A percentile compares a stretch with the other conserved stretches of the same genome.
Conservation (phyloP, 306 rosid species). For the Datisca glomerata region DNA sequence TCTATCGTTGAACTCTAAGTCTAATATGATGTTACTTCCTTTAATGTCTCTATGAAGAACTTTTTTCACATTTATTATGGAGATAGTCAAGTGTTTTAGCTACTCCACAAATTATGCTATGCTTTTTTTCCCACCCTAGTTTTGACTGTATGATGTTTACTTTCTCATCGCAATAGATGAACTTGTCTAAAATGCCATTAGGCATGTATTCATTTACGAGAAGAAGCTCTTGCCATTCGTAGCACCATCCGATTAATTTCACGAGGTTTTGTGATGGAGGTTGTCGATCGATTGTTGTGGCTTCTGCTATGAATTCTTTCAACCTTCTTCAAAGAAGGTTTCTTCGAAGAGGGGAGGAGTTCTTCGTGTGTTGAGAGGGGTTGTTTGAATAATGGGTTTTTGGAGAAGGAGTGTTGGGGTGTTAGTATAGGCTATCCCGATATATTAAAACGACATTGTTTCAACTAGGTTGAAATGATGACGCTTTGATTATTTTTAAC, state of each 20-base stretch:
- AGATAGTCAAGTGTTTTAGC: constrained; percentile 9
- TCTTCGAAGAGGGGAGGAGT: too few species aligned
- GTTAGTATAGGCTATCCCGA: too few species aligned
- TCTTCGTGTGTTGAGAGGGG: too few species aligned
- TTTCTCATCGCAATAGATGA: not conserved
- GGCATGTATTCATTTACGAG: constrained; percentile 9
- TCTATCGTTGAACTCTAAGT: constrained; percentile 3
- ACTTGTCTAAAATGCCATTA: constrained; percentile 2
- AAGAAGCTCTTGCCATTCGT: constrained; percentile 1
- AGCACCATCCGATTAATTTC: constrained; percentile 6
- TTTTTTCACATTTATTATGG: constrained; percentile 4
- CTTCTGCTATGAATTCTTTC: constrained; percentile 9
- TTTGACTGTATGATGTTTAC: not conserved
- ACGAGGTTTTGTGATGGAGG: constrained; percentile 10
- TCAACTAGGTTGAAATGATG: too few species aligned
- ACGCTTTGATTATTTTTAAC: too few species aligned
- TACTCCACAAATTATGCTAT: not conserved
- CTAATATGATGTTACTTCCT: constrained; percentile 4
- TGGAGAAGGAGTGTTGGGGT: too few species aligned
- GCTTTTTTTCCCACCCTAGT: not conserved
- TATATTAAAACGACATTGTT: too few species aligned
- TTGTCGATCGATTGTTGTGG: not conserved
- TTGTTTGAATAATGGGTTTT: too few species aligned
- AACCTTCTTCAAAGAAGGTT: too few species aligned
- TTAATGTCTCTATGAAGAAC: constrained; percentile 8